phyloP scores from a whole-genome alignment of 2,329 filamentous ascomycete species.

The Pseudopithomyces chartarum region DNA sequence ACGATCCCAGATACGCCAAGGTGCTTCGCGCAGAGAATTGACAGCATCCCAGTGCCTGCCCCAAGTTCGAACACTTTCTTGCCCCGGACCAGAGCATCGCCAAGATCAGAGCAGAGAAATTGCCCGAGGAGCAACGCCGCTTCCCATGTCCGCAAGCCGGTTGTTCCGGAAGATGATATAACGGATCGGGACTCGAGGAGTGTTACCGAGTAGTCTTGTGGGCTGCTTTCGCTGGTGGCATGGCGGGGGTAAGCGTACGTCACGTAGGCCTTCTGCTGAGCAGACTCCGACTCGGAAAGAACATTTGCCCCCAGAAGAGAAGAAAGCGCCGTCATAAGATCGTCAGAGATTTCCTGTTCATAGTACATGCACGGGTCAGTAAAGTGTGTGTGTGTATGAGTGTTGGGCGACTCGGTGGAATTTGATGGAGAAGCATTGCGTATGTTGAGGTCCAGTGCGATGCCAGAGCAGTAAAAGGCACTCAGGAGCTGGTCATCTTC shows the following conservation, averaged over 20 bases:
- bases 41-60: constrained; percentile 76
- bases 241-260: constrained; percentile 62
- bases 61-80: constrained; percentile 74
- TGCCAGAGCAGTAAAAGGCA: neutral
- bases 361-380: constrained; percentile 28
- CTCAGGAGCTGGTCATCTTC: neutral
- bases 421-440: neutral
- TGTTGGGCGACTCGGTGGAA: neutral
- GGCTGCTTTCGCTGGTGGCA: constrained; percentile 18
- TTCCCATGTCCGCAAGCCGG: constrained; percentile 81
- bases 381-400: constrained; percentile 6
- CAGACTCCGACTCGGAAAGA: constrained; percentile 67
- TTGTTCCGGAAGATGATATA: constrained; percentile 73
- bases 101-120: constrained; percentile 60
- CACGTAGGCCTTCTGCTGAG: constrained; percentile 75
- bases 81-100: constrained; percentile 54
- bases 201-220: constrained; percentile 55
- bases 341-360: constrained; percentile 78
- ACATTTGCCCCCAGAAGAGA: constrained; percentile 67
- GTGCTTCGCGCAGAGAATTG: constrained; percentile 73
- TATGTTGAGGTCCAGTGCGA: neutral
- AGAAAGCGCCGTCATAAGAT: constrained; percentile 73
- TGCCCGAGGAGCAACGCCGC: constrained; percentile 75
- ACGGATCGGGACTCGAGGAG: constrained; percentile 72
- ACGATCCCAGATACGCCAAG: constrained; percentile 65